Evolutionary conservation across 768 basidiomycete genomes (phyloP), one percentile per base, ranked within the genome.

Genomic region (Tylopilus sp.): DNA sequence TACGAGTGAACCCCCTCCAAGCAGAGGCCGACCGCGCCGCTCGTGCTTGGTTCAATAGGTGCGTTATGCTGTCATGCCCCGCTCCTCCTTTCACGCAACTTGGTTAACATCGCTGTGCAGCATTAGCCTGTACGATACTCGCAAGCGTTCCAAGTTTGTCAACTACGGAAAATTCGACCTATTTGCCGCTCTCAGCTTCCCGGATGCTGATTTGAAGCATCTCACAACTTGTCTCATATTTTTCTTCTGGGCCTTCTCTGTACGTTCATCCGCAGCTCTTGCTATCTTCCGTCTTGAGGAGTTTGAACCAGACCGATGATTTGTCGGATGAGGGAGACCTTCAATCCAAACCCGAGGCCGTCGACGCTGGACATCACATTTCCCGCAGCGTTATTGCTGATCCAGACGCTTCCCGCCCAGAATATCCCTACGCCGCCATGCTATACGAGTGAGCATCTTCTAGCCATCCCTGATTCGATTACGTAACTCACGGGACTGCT

Each of bases 241-340:
- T 51, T 72, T 71, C 58, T 62, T 72, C 30, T 72, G 70, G 69
- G 71, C 71, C 13, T 72, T 72, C 52, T 61, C 71, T 22, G 71
- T 73, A 48, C 5, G 63, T 57, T 22, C n/a, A 30, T 40, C 45
- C 15, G 31, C 25, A 3, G 13, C 21, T 26, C 9, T 6, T 44
- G 6, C 30, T 1, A 6, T 22, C 11, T 40, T 31, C 15, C 18
- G 21, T 15, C 26, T 56, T 63, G 17, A 64, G 18, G 10, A 40
- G 9, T 10, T 31, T 10, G 28, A 12, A 25, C 20, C 33, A 72
- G 71, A 66, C 71, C 5, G 72, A 72, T 40, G 71, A 72, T 47
- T 50, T 71, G 43, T 66, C 71, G 3, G 71, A 72, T 23, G 71
- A 72, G 50, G 70, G 70, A 1, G 69, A 63, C 22, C 52, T 71